Base-by-base conservation (phyloP, 1,284 basidiomycete species). In the Cryptococcus depauperatus region DNA sequence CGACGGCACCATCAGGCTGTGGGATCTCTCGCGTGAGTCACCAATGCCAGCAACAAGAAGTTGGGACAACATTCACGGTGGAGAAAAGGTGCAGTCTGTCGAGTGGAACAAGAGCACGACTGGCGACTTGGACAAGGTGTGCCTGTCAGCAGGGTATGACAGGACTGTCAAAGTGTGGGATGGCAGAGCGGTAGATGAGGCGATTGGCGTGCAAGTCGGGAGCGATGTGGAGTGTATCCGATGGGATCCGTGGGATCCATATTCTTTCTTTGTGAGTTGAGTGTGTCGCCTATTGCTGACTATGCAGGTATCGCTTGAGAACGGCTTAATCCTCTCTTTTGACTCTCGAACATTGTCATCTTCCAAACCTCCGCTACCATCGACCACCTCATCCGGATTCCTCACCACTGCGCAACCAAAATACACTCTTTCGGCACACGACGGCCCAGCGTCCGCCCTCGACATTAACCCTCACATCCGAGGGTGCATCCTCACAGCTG, bases 1-100 rank as follows among this genome's bases (percentile, higher is more conserved):
- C 1, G 95, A 99, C 70, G 78, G 80, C 43, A 98, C 95, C 0
- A 87, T 99, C 51, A 98, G 98, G 72, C 73, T 99, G 18, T 98
- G 93, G 95, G 95, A 99, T 73, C 75, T 99, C 46, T 84, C 79
- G 34, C 77, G 86, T 25, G 79, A 82, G 50, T 56, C 81, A 75
- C 72, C 73, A 1, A 70, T 70, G 52, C 56, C 63, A 6, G 78
- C 90, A 8, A 79, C 96, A 61, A 76, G 89, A 45, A 89, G 84
- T 54, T 98, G 95, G 69, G 80, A 66, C 43, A 56, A 76, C 34
- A 74, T 91, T 28, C 95, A 98, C 72, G 84, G 81, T 59, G 68
- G 68, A 16, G 92, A 96, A 71, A 97, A 96, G 74, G 88, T 98
- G n/a, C 92, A 97, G 71, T 82, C 85, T 4, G 89, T 98, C 3